phyloP scores from a whole-genome alignment of 129 eudicot genomes.

The Flaveria sonorensis region DNA sequence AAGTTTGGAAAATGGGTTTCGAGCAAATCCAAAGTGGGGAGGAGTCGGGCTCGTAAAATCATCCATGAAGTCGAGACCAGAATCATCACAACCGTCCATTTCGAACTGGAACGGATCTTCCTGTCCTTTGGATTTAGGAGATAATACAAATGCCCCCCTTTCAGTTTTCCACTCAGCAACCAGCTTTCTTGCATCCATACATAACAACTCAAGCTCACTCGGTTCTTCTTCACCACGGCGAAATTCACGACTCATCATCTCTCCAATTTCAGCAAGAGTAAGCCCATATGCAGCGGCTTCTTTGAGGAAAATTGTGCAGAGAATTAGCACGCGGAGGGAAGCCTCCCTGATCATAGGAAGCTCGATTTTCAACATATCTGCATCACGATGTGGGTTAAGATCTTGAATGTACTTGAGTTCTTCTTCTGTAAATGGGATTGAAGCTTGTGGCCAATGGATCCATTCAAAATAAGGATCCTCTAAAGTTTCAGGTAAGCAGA shows the following conservation, averaged over 20 bases:
- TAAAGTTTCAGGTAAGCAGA: constrained; percentile 79
- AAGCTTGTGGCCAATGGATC: constrained; percentile 98
- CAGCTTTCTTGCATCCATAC: constrained; percentile 75
- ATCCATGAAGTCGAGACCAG: constrained; percentile 34
- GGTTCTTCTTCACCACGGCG: constrained; percentile 95
- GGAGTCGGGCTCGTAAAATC: constrained; percentile 21
- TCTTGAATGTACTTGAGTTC: constrained; percentile 75
- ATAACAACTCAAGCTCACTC: constrained; percentile 80
- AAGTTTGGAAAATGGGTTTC: constrained; percentile 54
- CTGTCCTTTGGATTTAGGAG: constrained; percentile 50
- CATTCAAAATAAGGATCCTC: constrained; percentile 97
- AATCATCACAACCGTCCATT: constrained; percentile 54
- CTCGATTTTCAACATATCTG: constrained; percentile 62
- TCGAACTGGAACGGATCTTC: constrained; percentile 59
- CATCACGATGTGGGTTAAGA: constrained; percentile 65
- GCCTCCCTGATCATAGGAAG: constrained; percentile 92
- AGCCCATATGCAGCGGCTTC: constrained; percentile 83
- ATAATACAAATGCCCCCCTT: constrained; percentile 29
- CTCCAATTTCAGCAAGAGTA: constrained; percentile 90
- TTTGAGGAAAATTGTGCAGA: constrained; percentile 80
- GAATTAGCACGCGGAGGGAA: constrained; percentile 68
- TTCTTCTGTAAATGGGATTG: constrained; percentile 85
- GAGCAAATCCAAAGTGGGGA: constrained; percentile 41
- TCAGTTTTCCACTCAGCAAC: constrained; percentile 43
- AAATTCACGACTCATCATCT: constrained; percentile 90